A percentile compares a stretch with the other conserved stretches of the same genome.
Conservation (phyloP, 768 basidiomycete genomes). For the Rhizopogon rudus region DNA sequence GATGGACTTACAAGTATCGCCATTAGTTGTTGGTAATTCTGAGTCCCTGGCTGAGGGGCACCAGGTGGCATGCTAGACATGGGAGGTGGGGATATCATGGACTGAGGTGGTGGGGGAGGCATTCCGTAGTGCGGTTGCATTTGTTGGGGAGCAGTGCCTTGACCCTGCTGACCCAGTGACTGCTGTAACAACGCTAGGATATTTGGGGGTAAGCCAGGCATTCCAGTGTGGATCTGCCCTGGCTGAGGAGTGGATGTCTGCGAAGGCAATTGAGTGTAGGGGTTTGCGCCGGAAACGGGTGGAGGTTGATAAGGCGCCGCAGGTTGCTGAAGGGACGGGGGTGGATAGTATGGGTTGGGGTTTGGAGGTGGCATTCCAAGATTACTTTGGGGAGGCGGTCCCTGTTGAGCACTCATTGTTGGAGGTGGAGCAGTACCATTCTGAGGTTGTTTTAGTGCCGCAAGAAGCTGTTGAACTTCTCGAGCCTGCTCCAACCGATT, state of each 20-base stretch:
- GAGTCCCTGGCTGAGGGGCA: conserved; percentile 35
- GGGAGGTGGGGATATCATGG: conserved; percentile 41
- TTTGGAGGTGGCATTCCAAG: conserved; percentile 31
- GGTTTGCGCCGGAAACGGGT: conserved; percentile 14
- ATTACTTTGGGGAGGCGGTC: conserved; percentile 28
- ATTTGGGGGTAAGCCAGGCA: conserved; percentile 54
- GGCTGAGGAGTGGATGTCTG: conserved; percentile 26
- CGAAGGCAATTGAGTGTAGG: conserved; percentile 25
- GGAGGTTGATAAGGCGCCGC: conserved; percentile 18
- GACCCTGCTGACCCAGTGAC: conserved; percentile 32
- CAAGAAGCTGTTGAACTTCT: conserved; percentile 79
- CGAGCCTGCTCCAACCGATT: conserved; percentile 86
- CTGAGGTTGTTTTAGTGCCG: conserved; percentile 73
- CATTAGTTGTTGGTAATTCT: conserved; percentile 63
- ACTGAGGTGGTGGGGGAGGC: conserved; percentile 35
- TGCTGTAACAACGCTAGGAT: conserved; percentile 66
- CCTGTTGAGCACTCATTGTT: conserved; percentile 5
- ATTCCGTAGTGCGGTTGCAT: conserved; percentile 28
- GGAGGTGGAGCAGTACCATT: conserved; percentile 20
- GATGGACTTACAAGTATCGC: conserved; percentile 53
- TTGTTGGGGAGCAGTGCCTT: conserved; percentile 12
- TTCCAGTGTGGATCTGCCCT: conserved; percentile 29
- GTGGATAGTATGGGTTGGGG: conserved; percentile 35
- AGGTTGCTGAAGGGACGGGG: conserved; percentile 29
- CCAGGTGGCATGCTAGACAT: conserved; percentile 36